A percentile compares a stretch with the other conserved stretches of the same genome.
Conservation (phyloP, 768 basidiomycete species). For the Calvatia gigantea region DNA sequence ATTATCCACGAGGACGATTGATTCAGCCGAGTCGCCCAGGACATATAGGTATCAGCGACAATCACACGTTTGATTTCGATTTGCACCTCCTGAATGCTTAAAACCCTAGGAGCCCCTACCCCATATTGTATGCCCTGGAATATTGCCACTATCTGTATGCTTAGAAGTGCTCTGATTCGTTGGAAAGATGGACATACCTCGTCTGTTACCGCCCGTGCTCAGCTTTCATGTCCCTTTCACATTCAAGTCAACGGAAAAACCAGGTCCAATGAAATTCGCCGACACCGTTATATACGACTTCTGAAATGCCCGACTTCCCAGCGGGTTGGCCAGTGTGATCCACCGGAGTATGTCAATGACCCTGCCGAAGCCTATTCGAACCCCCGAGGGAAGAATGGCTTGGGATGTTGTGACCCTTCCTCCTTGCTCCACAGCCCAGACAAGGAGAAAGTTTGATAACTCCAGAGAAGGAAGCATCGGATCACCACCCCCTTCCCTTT, state of each 20-base stretch:
- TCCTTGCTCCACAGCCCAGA: neutral
- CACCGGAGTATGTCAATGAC: neutral
- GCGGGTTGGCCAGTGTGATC: neutral
- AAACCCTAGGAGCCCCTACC: neutral
- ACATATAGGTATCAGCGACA: neutral
- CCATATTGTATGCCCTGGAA: neutral
- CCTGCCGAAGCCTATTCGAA: neutral
- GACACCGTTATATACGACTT: neutral
- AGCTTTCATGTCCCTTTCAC: neutral
- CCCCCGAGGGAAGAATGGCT: neutral
- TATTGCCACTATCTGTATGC: neutral
- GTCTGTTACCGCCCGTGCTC: neutral
- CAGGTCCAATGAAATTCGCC: neutral
- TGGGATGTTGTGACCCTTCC: neutral
- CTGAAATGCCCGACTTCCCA: slow-evolving; percentile 9
- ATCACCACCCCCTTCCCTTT: neutral
- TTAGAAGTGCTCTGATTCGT: slow-evolving; percentile 1
- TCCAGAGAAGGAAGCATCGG: neutral
- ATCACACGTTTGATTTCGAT: neutral
- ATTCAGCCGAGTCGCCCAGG: neutral
- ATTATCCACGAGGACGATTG: slow-evolving; percentile 31
- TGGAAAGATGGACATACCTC: too few relatives aligned
- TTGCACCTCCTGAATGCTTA: too few relatives aligned
- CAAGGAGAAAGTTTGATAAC: neutral
- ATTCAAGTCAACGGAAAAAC: slow-evolving; percentile 2